These are phyloP conservation scores for Mortierella sp. DNA, from an alignment of 371 early-diverging fungal genomes.

Conservation along the genomic window DNA sequence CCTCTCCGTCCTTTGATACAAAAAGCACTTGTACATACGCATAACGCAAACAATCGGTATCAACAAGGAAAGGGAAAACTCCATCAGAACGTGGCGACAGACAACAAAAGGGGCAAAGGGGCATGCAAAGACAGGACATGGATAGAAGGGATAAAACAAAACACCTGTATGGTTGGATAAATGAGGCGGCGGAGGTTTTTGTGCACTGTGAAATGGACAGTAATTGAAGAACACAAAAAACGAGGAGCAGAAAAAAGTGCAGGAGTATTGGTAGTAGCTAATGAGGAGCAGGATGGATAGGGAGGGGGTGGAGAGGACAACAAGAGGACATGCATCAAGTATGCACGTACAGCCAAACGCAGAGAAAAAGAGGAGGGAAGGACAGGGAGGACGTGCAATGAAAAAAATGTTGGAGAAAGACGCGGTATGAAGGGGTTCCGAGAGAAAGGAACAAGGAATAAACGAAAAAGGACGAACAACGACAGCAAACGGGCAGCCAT, in stretches of 20 bases:
- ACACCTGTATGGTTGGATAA: background rate
- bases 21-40: background rate
- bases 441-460: background rate
- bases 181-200: background rate
- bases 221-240: background rate
- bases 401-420: background rate
- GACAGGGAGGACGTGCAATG: background rate
- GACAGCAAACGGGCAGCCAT: background rate
- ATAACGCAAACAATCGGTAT: background rate
- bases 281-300: background rate
- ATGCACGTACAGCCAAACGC: background rate
- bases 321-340: background rate
- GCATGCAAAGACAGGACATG: background rate
- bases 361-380: background rate
- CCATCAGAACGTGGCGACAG: background rate
- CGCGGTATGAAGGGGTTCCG: background rate
- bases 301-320: background rate
- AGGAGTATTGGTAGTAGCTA: background rate
- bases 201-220: background rate
- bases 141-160: background rate
- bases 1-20: background rate
- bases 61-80: background rate
- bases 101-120: background rate
- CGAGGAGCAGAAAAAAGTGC: background rate
- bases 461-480: background rate